Conservation (phyloP, 2,329 filamentous ascomycete species). For the Calonectria pseudoturangicola region DNA sequence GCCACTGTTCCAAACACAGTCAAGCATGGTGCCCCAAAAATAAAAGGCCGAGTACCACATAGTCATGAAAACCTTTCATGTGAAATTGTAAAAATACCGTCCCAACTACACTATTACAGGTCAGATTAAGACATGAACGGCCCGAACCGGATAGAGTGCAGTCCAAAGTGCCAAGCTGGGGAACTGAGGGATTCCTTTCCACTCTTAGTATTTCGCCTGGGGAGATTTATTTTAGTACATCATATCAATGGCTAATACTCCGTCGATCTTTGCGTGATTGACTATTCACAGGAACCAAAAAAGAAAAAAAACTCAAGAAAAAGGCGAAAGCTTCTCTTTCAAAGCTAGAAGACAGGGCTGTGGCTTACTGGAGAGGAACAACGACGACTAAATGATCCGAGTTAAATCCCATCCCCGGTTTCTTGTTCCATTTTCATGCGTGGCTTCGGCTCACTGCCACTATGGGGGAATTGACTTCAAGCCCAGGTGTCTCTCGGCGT, state of each 20-base stretch:
- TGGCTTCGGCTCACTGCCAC: not conserved
- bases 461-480: not conserved
- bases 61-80: too few relatives aligned
- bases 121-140: not conserved
- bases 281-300: too few relatives aligned
- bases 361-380: not conserved
- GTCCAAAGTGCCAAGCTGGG: not conserved
- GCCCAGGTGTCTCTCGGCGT: not conserved
- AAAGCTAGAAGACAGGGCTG: not conserved
- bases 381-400: not conserved
- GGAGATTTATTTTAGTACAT: not conserved
- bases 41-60: too few relatives aligned
- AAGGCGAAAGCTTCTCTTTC: not conserved
- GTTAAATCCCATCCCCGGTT: not conserved
- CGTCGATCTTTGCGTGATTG: not conserved
- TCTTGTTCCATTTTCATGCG: not conserved
- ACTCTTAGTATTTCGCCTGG: not conserved
- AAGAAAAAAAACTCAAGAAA: not conserved
- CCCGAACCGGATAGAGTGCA: not conserved
- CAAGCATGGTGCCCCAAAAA: too few relatives aligned
- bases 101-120: not conserved
- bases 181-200: not conserved
- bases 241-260: not conserved
- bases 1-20: too few relatives aligned
- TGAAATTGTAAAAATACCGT: too few relatives aligned